Base-by-base conservation (phyloP, 352 stramenopile species). In the Phytophthora hybrid region DNA sequence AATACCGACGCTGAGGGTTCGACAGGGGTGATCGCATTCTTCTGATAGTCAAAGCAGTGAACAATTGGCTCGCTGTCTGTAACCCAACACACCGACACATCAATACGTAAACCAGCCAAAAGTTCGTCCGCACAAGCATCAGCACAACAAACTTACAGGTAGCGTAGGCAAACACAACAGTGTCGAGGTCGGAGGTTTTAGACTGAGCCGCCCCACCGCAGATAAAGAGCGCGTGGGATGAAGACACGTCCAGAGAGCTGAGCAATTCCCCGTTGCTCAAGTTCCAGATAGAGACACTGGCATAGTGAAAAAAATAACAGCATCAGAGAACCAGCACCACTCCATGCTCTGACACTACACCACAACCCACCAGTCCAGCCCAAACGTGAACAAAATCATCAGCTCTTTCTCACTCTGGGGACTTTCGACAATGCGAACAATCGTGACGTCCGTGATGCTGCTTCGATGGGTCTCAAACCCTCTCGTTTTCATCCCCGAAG, bases 401-500 rank as follows among this genome's bases (percentile, higher is more conserved):
- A 56, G 0, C 2, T 53, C 37, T 54, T 53, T 72, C 41, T 67
- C 29, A n/a, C 11, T 41, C n/a, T 29, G 46, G 13, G 37, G 29
- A 55, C 10, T 18, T 19, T 18, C 23, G 44, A 18, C 21, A 54
- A 76, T 59, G 11, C 34, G 57, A 58, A 76, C 61, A 16, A 79
- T 79, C 29, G 55, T 32, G 4, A 71, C 32, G 29, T 75, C 67
- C 4, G 54, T 74, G 39, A 89, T 80, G 21, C 74, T 70, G 46
- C 72, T 55, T 34, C 13, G 60, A 55, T 93, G 85, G 1, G 59
- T 77, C 4, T 63, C 61, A 44, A 81, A 91, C 19, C 63, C 81
- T 34, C 83, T 74, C 13, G 71, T 78, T 41, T 86, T 87, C 83
- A 91, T 91, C 1, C 83, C 85, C 5, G 80, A 64, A n/a, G 80